These are phyloP conservation scores for Phylloporus sp. DNA, from an alignment of 768 basidiomycete genomes.

Conservation along the genomic window DNA sequence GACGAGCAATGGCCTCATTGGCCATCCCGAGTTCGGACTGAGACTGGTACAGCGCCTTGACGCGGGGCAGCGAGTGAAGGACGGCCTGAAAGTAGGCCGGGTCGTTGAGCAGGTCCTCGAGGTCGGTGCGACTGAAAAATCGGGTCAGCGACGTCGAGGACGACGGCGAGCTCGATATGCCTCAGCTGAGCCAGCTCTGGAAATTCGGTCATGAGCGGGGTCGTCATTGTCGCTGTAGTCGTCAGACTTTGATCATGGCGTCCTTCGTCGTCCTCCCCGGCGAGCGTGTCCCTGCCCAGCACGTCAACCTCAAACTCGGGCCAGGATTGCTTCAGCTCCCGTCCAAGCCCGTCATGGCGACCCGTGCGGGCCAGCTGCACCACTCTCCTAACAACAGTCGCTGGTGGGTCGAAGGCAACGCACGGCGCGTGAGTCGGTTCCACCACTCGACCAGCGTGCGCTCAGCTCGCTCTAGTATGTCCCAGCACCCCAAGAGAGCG, in stretches of 20 bases:
- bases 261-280: constrained; percentile 72
- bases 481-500: constrained; percentile 84
- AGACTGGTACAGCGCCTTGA: constrained; percentile 68
- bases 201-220: constrained; percentile 55
- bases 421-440: constrained; percentile 61
- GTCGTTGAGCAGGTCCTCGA: constrained; percentile 85
- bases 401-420: constrained; percentile 88
- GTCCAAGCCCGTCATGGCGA: constrained; percentile 41
- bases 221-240: constrained; percentile 19
- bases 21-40: constrained; percentile 77
- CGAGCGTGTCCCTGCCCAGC: constrained; percentile 66
- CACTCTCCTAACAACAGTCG: constrained; percentile 68
- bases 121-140: constrained; percentile 67
- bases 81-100: constrained; percentile 82
- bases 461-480: constrained; percentile 59
- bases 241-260: constrained; percentile 35
- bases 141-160: constrained; percentile 10
- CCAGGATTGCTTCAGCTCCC: constrained; percentile 65
- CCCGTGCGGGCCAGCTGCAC: constrained; percentile 64
- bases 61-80: constrained; percentile 71
- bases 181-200: constrained; percentile 70
- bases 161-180: constrained; percentile 44
- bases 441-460: background rate
- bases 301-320: constrained; percentile 80
- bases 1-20: constrained; percentile 84